phyloP scores from a whole-genome alignment of 306 rosid species.

The Styphnolobium japonicum region DNA sequence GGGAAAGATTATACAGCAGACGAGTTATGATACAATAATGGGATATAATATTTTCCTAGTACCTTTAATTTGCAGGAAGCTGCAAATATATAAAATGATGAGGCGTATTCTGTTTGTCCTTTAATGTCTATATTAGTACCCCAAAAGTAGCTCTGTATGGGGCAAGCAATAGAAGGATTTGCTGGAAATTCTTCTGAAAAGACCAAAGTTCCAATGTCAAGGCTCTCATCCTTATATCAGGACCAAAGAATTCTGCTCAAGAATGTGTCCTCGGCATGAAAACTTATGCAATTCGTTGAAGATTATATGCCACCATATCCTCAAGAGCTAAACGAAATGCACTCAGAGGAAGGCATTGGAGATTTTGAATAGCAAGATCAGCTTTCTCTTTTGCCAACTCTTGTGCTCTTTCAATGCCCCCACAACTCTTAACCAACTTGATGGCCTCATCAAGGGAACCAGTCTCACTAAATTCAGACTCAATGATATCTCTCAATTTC shows the following conservation, averaged over 20 bases:
- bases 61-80: slow-evolving; percentile 15
- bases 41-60: slow-evolving; percentile 17
- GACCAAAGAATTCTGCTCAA: slow-evolving; percentile 29
- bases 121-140: slow-evolving; percentile 21
- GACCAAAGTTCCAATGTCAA: slow-evolving; percentile 11
- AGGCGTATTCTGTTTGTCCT: slow-evolving; percentile 18
- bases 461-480: slow-evolving; percentile 74
- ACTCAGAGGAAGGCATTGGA: slow-evolving; percentile 74
- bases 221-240: slow-evolving; percentile 12
- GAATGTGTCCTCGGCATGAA: slow-evolving; percentile 2
- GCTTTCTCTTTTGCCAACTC: slow-evolving; percentile 87
- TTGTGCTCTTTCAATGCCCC: slow-evolving; percentile 81
- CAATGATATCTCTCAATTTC: slow-evolving; percentile 76
- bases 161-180: background rate
- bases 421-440: slow-evolving; percentile 62
- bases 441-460: slow-evolving; percentile 86
- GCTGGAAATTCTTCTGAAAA: slow-evolving; percentile 29
- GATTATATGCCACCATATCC: slow-evolving; percentile 86
- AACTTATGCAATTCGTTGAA: slow-evolving; percentile 68
- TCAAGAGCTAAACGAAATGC: slow-evolving; percentile 70
- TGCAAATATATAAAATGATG: slow-evolving; percentile 30
- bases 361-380: slow-evolving; percentile 73
- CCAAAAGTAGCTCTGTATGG: slow-evolving; percentile 21
- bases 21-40: background rate
- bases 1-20: background rate